Evolutionary conservation across 441 rosid genomes (phyloP), one percentile per base, ranked within the genome.

Genomic region (Pelargonium australe): DNA sequence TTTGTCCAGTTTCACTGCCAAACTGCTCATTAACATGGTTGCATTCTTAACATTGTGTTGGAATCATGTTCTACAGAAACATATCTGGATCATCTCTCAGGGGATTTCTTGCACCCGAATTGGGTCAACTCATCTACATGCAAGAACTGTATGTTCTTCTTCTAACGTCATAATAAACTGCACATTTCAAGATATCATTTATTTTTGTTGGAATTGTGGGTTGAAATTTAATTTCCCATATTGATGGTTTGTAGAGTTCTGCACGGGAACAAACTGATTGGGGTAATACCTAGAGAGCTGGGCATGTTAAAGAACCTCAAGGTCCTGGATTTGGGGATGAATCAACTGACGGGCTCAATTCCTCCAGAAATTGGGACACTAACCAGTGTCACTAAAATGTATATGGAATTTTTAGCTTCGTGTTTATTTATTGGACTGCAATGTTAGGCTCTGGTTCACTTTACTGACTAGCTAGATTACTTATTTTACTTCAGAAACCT

Each of bases 241-340:
- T 65, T 77, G 69, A 51, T 79, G 43, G 75, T 82, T 69, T 83
- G 79, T 83, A 95, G 98, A 80, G 79, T 83, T 79, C 68, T 95
- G 73, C 94, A 79, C 40, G 85, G 83, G 69, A 95, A 91, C 85
- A 74, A 73, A 66, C 83, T 95, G 77, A 76, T 85, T 7, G 96
- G 97, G 72, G 77, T 80, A 53, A 87, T 95, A 63, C 99, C 99
- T 0, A 95, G 86, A 84, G 97, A 95, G 72, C 65, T 92, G 13
- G 97, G 97, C 68, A 75, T 74, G 82, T 75, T 92, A 85, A 85
- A 89, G 75, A 78, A 77, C 76, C 95, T 95, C 65, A 74, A 78
- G 83, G 79, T 79, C 72, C 84, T 91, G 87, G 97, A 95, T 84
- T 88, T 94, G 86, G 99, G 99, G 78, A 83, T 71, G 80, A 94